A percentile compares a stretch with the other conserved stretches of the same genome.
phyloP scores from a whole-genome alignment of 345 rosid species.

The Capsella bursapastoris region DNA sequence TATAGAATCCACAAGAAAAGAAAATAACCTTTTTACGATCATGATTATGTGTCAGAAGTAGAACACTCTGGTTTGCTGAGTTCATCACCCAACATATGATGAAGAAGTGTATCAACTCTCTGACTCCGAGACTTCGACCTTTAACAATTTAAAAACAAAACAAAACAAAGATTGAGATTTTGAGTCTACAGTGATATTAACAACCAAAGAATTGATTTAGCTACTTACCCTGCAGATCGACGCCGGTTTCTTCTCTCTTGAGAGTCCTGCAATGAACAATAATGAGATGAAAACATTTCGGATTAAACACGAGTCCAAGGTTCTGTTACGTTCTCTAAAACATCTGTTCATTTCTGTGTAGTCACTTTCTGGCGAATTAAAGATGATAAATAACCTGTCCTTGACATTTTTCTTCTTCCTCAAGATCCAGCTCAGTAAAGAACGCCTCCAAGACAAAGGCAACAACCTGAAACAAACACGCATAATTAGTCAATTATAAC shows the following conservation, averaged over 20 bases:
- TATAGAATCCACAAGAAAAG: slow-evolving; percentile 27
- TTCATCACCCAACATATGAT: slow-evolving; percentile 76
- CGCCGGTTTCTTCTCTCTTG: slow-evolving; percentile 48
- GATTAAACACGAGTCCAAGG: background rate
- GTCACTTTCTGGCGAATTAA: background rate
- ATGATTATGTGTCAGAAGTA: slow-evolving; percentile 17
- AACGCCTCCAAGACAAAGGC: slow-evolving; percentile 99
- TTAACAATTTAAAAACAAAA: slow-evolving; percentile 34
- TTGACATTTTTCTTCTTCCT: slow-evolving; percentile 58
- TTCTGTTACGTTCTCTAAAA: background rate
- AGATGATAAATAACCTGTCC: slow-evolving; percentile 57
- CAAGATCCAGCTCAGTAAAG: slow-evolving; percentile 95
- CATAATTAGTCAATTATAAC: slow-evolving; percentile 20
- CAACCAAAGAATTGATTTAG: slow-evolving; percentile 10
- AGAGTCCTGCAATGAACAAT: slow-evolving; percentile 51
- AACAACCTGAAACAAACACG: slow-evolving; percentile 62
- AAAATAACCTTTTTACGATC: background rate
- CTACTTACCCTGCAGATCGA: slow-evolving; percentile 69
- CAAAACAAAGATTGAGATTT: background rate
- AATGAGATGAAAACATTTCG: background rate
- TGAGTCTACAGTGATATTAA: background rate
- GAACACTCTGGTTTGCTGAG: slow-evolving; percentile 49
- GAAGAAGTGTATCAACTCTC: slow-evolving; percentile 88
- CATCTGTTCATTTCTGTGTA: slow-evolving; percentile 14
- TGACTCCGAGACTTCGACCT: slow-evolving; percentile 90